Percentiles rank a stretch among this genome's conserved stretches.
phyloP scores from a whole-genome alignment of 225 moss, liverwort and hornwort genomes.

The Neckera pumila region DNA sequence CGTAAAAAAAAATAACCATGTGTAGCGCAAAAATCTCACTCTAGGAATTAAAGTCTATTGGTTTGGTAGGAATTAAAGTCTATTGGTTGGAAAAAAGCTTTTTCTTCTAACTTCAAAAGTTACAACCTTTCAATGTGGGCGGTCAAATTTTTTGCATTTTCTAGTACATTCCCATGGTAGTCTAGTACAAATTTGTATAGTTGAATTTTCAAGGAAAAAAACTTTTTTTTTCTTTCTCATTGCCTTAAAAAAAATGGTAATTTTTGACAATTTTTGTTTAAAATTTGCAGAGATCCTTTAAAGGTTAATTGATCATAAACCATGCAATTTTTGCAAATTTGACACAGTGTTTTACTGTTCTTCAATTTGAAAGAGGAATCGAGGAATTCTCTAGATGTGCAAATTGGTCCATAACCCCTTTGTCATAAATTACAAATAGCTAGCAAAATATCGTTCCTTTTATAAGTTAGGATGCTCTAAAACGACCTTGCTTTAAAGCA shows the following conservation, averaged over 20 bases:
- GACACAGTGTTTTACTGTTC: neutral
- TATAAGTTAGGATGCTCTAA: neutral
- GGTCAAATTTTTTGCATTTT: rapidly evolving
- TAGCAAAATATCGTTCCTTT: neutral
- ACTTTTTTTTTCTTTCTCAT: no score
- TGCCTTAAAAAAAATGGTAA: neutral
- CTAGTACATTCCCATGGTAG: neutral
- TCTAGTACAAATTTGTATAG: neutral
- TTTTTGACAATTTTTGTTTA: neutral
- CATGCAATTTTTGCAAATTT: neutral
- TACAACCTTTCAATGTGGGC: rapidly evolving
- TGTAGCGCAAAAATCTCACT: neutral
- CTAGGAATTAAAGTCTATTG: neutral
- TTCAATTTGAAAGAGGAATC: neutral
- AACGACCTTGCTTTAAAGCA: neutral
- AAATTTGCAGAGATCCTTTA: neutral
- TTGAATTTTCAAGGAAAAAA: neutral
- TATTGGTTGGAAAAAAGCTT: neutral
- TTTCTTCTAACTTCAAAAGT: neutral
- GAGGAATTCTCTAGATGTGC: neutral
- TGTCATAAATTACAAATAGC: neutral
- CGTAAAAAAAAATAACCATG: neutral
- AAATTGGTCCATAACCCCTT: neutral
- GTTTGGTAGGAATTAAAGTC: rapidly evolving
- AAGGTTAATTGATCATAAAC: no score